Base-by-base conservation (phyloP, 2,329 filamentous ascomycete genomes). In the Hirsutella rhossiliensis region DNA sequence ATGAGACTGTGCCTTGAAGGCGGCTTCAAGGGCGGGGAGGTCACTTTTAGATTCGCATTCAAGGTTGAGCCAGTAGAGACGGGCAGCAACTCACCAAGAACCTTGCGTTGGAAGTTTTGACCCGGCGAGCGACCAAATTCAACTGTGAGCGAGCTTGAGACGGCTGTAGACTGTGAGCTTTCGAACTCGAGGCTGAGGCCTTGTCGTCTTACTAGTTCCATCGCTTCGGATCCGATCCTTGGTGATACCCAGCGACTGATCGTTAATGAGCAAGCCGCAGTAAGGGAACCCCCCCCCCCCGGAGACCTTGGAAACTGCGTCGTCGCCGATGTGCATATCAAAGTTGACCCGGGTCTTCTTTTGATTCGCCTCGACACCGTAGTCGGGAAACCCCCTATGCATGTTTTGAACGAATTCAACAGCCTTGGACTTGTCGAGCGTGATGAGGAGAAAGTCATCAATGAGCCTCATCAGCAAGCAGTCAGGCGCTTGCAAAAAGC, bases 371-470 rank as follows among this genome's bases (percentile, higher is more conserved):
- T 69, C 62, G 4, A 96, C 82, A 4, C 92, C 92, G 56, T 94
- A 97, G 30, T 80, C 75, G 0, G 82, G 76, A 31, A 92, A 62
- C 2, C 89, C 90, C 1, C 64, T 62, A 53, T 94, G 82, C 89
- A 98, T 95, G 15, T 76, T 72, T 46, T 80, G 67, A 18, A 95
- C 70, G 57, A 98, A 97, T 1, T 65, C 68, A 46, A 70, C 69
- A 0, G 87, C 90, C 54, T 89, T 78, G 8, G 61, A 51, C 43
- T 64, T 67, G 41, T 86, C 73, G 0, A 80, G 79, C 0, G 85
- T 95, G 54, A 98, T 81, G 39, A 98, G 76, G 5, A 97, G 69
- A 53, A 97, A 98, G 56, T 98, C 92, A 53, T 98, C 92, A 37
- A 94, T 86, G 11, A 96, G 72, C 15, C 92, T 76, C 43, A 97